A percentile compares a stretch with the other conserved stretches of the same genome.
phyloP scores from a whole-genome alignment of 805 yeast species.

The Lipomyces orientalis region DNA sequence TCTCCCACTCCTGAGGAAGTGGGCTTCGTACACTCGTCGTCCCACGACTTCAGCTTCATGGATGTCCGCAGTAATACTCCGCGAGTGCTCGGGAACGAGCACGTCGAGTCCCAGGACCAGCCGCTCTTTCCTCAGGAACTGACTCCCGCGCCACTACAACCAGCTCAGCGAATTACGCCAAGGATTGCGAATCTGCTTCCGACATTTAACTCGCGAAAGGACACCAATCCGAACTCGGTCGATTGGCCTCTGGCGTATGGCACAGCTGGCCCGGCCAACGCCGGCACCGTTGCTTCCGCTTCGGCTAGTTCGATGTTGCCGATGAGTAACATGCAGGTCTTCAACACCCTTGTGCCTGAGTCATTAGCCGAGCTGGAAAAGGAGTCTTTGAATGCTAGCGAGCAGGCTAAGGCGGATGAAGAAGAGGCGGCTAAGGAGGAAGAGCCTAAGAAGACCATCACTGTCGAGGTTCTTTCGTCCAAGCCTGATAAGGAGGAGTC shows the following conservation, averaged over 20 bases:
- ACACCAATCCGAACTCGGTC: slow-evolving; percentile 31
- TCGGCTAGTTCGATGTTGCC: slow-evolving; percentile 5
- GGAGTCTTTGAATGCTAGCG: slow-evolving; percentile 32
- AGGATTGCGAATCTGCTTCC: slow-evolving; percentile 36
- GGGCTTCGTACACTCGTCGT: not conserved
- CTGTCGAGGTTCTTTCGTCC: slow-evolving; percentile 34
- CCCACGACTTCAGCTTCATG: slow-evolving; percentile 11
- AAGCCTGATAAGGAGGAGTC: slow-evolving; percentile 37
- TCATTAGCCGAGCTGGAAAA: slow-evolving; percentile 41
- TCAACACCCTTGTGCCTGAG: slow-evolving; percentile 38
- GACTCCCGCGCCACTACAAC: not conserved
- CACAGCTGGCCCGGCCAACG: slow-evolving; percentile 2
- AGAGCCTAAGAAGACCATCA: slow-evolving; percentile 25
- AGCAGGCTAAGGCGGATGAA: slow-evolving; percentile 11
- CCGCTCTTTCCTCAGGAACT: not conserved
- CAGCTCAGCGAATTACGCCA: slow-evolving; percentile 32
- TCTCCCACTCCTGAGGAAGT: slow-evolving; percentile 4
- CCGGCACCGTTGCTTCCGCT: not conserved
- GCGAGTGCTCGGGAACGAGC: slow-evolving; percentile 1
- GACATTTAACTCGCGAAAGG: slow-evolving; percentile 33
- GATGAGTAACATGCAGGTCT: slow-evolving; percentile 36
- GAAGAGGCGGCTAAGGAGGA: slow-evolving; percentile 13
- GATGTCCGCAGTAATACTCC: not conserved
- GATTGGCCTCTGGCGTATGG: slow-evolving; percentile 40
- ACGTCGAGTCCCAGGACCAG: slow-evolving; percentile 8